These are phyloP conservation scores for Coemansia sp. DNA, from an alignment of 192 early-diverging fungal species.

Conservation along the genomic window DNA sequence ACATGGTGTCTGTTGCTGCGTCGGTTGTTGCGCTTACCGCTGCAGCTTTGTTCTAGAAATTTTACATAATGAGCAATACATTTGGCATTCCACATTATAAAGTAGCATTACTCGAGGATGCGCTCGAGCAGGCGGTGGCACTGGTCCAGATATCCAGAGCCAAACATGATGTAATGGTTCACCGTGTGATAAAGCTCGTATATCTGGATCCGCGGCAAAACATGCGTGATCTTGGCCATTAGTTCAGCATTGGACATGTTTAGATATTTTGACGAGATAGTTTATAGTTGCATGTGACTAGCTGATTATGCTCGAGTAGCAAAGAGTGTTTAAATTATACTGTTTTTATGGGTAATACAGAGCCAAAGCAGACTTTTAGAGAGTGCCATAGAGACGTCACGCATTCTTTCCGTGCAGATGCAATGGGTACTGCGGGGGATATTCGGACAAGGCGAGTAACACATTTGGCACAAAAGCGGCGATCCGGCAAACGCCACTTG, in stretches of 20 bases:
- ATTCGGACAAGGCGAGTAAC: too few relatives aligned
- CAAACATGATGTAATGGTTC: conserved; percentile 49
- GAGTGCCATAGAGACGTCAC: too few relatives aligned
- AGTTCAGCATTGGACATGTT: conserved; percentile 1
- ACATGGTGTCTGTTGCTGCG: conserved; percentile 3
- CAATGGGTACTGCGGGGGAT: too few relatives aligned
- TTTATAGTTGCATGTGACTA: too few relatives aligned
- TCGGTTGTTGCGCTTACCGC: conserved; percentile 21
- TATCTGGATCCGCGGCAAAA: background rate
- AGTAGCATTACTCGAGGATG: background rate
- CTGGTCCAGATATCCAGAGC: conserved; percentile 15
- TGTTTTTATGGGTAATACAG: too few relatives aligned
- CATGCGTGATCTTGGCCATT: background rate
- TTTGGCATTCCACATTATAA: background rate
- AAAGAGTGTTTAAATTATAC: too few relatives aligned
- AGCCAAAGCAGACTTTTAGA: too few relatives aligned
- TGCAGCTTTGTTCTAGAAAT: conserved; percentile 22
- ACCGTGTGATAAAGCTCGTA: conserved; percentile 44
- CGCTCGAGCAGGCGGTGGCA: conserved; percentile 18
- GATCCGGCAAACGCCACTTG: too few relatives aligned
- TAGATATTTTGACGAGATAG: background rate
- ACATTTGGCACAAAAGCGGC: too few relatives aligned
- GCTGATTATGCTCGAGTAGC: too few relatives aligned
- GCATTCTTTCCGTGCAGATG: too few relatives aligned
- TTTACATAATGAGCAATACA: background rate